Conservation (phyloP, 768 basidiomycete species). For the Calocybe gangraenosa region DNA sequence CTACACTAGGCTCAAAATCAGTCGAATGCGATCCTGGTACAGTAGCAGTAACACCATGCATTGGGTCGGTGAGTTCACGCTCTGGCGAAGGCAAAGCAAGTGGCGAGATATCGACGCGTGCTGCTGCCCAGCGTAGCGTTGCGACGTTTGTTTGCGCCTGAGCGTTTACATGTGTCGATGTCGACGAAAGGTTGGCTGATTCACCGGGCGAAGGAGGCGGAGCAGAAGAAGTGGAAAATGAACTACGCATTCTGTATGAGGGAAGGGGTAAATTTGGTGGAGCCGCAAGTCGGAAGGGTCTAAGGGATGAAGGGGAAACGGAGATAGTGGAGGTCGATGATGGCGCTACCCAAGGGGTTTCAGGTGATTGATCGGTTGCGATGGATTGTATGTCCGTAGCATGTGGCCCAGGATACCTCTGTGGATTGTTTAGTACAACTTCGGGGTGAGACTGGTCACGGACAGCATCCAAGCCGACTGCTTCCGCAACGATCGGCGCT, state of each 20-base stretch:
- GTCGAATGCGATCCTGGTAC: slow-evolving; percentile 58
- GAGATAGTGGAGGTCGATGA: slow-evolving; percentile 13
- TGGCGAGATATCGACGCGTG: slow-evolving; percentile 79
- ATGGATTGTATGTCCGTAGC: neutral
- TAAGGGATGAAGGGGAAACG: slow-evolving; percentile 10
- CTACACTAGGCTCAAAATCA: slow-evolving; percentile 16
- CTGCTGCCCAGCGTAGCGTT: slow-evolving; percentile 82
- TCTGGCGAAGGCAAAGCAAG: slow-evolving; percentile 88
- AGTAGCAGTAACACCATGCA: slow-evolving; percentile 67
- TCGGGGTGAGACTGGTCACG: neutral
- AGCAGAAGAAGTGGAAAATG: slow-evolving; percentile 19
- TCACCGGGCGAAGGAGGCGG: slow-evolving; percentile 16
- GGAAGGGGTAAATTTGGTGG: slow-evolving; percentile 15
- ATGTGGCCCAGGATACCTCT: neutral
- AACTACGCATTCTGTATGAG: slow-evolving; percentile 18
- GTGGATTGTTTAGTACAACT: neutral
- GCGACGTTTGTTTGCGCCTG: slow-evolving; percentile 70
- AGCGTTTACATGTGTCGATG: slow-evolving; percentile 28
- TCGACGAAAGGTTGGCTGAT: slow-evolving; percentile 13
- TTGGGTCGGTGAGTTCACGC: slow-evolving; percentile 86
- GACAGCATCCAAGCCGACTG: neutral
- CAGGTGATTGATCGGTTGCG: neutral
- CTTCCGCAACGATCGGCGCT: neutral
- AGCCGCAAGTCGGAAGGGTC: slow-evolving; percentile 13
- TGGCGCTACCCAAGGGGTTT: slow-evolving; percentile 2